Conservation (phyloP, 805 yeast species). For the Monosporozyma unispora region DNA sequence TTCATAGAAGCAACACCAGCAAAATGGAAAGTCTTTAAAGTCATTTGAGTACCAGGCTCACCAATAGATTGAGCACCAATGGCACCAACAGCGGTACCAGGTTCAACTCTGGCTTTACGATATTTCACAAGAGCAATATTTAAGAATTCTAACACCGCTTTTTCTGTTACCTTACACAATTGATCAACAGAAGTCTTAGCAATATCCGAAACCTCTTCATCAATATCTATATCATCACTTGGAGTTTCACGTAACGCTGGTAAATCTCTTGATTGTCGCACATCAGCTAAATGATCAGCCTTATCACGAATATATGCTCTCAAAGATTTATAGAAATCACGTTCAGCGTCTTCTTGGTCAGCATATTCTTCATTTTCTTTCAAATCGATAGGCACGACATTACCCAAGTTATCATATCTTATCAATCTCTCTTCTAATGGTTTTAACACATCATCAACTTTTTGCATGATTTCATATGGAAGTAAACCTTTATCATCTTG, state of each 20-base stretch:
- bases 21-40: slow-evolving; percentile 91
- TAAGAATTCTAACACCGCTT: slow-evolving; percentile 56
- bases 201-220: slow-evolving; percentile 30
- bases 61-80: slow-evolving; percentile 99
- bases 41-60: slow-evolving; percentile 99
- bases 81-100: slow-evolving; percentile 99
- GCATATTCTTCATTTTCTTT: slow-evolving; percentile 50
- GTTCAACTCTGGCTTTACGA: slow-evolving; percentile 86
- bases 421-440: slow-evolving; percentile 54
- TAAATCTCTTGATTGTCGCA: slow-evolving; percentile 49
- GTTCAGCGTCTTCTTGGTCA: slow-evolving; percentile 81
- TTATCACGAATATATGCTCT: slow-evolving; percentile 52
- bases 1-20: slow-evolving; percentile 99
- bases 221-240: slow-evolving; percentile 34
- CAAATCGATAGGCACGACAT: slow-evolving; percentile 37
- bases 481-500: slow-evolving; percentile 44
- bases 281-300: slow-evolving; percentile 45
- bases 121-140: slow-evolving; percentile 74
- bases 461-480: slow-evolving; percentile 59
- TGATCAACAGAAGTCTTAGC: slow-evolving; percentile 48
- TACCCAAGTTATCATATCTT: slow-evolving; percentile 69
- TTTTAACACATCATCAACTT: slow-evolving; percentile 45
- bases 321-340: slow-evolving; percentile 73
- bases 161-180: slow-evolving; percentile 54
- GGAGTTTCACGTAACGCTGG: slow-evolving; percentile 37